Base-by-base conservation (phyloP, 1,284 basidiomycete species). In the Takashimella tepidaria region DNA sequence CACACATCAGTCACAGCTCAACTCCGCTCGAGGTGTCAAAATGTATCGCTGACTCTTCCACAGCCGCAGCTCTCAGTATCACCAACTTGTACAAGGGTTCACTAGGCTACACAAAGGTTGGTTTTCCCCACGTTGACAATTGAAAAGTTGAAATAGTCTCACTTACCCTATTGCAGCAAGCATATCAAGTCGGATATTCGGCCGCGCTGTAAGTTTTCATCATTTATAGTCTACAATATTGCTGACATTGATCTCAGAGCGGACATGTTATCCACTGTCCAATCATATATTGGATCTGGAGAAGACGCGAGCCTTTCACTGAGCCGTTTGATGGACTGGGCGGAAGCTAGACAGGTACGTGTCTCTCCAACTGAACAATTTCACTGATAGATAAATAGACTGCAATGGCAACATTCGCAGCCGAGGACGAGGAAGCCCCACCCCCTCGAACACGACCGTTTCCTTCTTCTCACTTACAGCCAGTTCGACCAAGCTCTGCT, bases 291-390 rank as follows among this genome's bases (percentile, higher is more conserved):
- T 45, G 67, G 66, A 3, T 64, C 59, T 6, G 68, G 71, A 26
- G 67, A 72, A 51, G 66, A 73, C 56, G 68, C 72, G 10, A 64
- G 62, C 19, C 68, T 67, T 45, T 69, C 73, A 2, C 62, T 77
- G 41, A 70, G 67, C 1, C 55, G 76, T 10, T 58, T 76, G 43
- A 76, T 77, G 74, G 76, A 77, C 50, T 77, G 76, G 76, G 69
- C 70, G 11, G 76, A 77, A 55, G 75, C 75, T 1, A 56, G 76
- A 47, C 70, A 76, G 63, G 74, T 75, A 31, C 37, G 69, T 58
- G 44, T n/a, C 31, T 13, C 6, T 11, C 13, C 13, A 8, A 43
- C 41, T 22, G 41, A 2, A 12, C 0, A 45, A n/a, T 21, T 1
- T 25, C 5, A 21, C 3, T 31, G 11, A 16, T 24, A 54, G 20